A percentile compares a stretch with the other conserved stretches of the same genome.
phyloP scores from a whole-genome alignment of 108 stramenopile species.

The Asterionellopsis glacialis region DNA sequence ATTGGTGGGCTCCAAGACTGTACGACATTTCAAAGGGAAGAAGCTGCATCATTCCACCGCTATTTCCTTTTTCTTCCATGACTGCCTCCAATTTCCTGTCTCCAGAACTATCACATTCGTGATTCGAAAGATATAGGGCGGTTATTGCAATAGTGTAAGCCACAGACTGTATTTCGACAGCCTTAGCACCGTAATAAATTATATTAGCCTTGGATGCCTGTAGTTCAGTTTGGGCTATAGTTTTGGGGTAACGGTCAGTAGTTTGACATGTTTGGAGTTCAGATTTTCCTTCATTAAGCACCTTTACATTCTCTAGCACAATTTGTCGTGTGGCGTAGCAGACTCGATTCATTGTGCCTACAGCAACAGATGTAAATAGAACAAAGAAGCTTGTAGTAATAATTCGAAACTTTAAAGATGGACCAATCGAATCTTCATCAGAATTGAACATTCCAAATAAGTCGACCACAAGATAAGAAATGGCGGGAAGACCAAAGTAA shows the following conservation, averaged over 20 bases:
- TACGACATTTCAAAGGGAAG: constrained; percentile 7
- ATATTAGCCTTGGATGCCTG: background rate
- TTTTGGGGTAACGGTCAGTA: background rate
- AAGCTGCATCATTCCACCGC: background rate
- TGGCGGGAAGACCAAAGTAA: constrained; percentile 4
- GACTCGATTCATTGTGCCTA: background rate
- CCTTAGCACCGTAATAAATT: background rate
- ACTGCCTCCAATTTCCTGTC: background rate
- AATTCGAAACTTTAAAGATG: background rate
- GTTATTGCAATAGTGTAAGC: background rate
- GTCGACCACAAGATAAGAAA: constrained; percentile 1
- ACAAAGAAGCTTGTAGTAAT: background rate
- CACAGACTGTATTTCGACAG: background rate
- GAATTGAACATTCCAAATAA: background rate
- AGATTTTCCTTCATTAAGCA: no score
- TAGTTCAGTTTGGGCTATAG: background rate
- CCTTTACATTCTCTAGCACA: background rate
- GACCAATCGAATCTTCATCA: background rate
- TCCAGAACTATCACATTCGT: background rate
- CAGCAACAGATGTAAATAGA: background rate
- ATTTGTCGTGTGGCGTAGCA: background rate
- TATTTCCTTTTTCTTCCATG: background rate
- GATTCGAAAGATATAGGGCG: background rate
- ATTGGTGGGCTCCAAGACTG: constrained; percentile 1
- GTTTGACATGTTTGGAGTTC: background rate